These are phyloP conservation scores for Colletotrichum incanum DNA, from an alignment of 2,329 filamentous ascomycete genomes.

Conservation along the genomic window DNA sequence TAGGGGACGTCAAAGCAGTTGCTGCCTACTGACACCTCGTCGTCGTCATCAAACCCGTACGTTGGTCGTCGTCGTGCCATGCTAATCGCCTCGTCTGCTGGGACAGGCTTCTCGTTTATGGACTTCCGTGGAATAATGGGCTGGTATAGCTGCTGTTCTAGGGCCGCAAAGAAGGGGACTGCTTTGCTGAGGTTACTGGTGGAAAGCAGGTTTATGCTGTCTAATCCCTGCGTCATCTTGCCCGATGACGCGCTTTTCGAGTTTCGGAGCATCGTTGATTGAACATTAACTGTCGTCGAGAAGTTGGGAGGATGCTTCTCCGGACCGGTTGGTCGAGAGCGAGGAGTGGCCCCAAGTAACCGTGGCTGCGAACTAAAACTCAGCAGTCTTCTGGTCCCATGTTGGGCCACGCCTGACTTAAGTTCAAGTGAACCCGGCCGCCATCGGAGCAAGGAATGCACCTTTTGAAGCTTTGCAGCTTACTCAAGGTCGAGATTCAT, in stretches of 20 bases:
- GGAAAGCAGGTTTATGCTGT: not conserved
- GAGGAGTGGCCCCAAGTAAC: not conserved
- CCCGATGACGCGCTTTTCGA: not conserved
- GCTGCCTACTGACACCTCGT: not conserved
- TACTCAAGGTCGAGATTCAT: no score
- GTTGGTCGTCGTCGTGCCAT: not conserved
- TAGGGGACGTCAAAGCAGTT: conserved; percentile 10
- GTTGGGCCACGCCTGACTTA: not conserved
- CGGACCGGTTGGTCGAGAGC: not conserved
- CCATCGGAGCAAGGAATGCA: not conserved
- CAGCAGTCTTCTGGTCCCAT: not conserved
- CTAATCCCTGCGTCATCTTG: not conserved
- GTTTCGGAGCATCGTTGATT: not conserved
- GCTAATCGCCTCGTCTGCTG: not conserved
- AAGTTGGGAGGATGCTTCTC: not conserved
- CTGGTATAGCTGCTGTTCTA: conserved; percentile 21
- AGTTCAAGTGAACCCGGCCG: not conserved
- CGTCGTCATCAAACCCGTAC: not conserved
- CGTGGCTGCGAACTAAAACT: not conserved
- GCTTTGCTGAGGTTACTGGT: conserved; percentile 8
- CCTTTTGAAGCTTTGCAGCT: not conserved
- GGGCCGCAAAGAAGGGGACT: conserved; percentile 8
- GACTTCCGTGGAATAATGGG: not conserved
- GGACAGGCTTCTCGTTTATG: not conserved
- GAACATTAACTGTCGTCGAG: not conserved